Evolutionary conservation across 345 rosid genomes (phyloP), one percentile per base, ranked within the genome.

Genomic region (Heritiera littoralis): DNA sequence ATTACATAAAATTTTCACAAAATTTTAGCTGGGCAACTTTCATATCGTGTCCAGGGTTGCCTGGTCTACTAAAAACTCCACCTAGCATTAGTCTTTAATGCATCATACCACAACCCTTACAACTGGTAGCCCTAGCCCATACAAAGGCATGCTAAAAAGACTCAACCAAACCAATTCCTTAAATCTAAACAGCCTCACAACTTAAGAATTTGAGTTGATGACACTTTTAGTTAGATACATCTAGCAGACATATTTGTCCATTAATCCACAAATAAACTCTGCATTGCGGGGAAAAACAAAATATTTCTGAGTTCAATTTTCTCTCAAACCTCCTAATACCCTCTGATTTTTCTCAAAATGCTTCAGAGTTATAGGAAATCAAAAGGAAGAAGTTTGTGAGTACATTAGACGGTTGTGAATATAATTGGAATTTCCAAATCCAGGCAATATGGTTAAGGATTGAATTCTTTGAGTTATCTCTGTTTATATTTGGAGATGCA

Each of bases 101-200:
- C 20, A 48, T 28, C 74, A 48, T 23, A 48, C 6, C 12, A 69
- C 49, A 38, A 28, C 59, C 58, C 58, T 1, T 70, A 28, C 66
- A 69, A 45, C 73, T 46, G 8, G 55, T 20, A 69, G 18, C 38
- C 10, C 38, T 48, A 20, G 18, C 18, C 73, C 38, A 69, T 18
- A 45, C 18, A 46, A n/a, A 28, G 3, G 55, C 35, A 23, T 48
- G 56, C 58, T 20, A 68, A 20, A 11, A 68, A 68, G 18, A 45
- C 54, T 20, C 38, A 12, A 69, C 7, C 6, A 40, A 40, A 35
- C 38, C 69, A 66, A 40, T 28, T 61, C 58, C n/a, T 48, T 23
- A 70, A 49, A 49, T 72, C 28, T 51, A 72, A 51, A 52, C 60
- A 51, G 60, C 14, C 14, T 41, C 13, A 72, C 23, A 71, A 71